phyloP scores from a whole-genome alignment of 1,284 basidiomycete genomes.

The Flammula alnicola region DNA sequence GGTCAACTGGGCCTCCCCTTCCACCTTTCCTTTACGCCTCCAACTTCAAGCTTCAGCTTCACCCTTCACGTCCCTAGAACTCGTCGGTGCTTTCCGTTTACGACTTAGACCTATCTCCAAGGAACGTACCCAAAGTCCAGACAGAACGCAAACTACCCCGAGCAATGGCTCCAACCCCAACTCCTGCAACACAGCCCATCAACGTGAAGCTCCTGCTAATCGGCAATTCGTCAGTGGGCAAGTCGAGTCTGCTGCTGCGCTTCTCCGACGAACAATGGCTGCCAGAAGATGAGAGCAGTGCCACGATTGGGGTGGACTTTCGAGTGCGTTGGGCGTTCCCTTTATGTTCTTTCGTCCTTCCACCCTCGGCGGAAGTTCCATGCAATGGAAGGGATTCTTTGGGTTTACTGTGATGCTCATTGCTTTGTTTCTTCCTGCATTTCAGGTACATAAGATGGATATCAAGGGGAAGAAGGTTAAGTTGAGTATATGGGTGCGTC shows the following conservation, averaged over 20 bases:
- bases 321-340: constrained; percentile 52
- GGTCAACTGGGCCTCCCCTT: constrained; percentile 2
- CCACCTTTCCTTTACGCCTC: not conserved
- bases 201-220: constrained; percentile 78
- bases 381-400: not conserved
- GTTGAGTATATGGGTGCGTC: constrained; percentile 78
- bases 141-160: too few species aligned
- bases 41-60: too few species aligned
- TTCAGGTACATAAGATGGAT: constrained; percentile 82
- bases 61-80: not conserved
- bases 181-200: constrained; percentile 42
- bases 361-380: too few species aligned
- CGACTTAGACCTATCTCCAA: not conserved
- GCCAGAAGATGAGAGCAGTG: constrained; percentile 91
- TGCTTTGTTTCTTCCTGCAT: constrained; percentile 4
- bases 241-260: constrained; percentile 87
- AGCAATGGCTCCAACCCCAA: constrained; percentile 34
- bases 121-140: not conserved
- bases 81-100: not conserved
- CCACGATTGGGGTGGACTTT: constrained; percentile 92
- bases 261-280: constrained; percentile 98
- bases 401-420: not conserved
- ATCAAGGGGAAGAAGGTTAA: constrained; percentile 80
- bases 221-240: constrained; percentile 91
- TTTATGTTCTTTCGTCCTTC: not conserved